phyloP scores from a whole-genome alignment of 768 basidiomycete genomes.

The Holtermanniella nyarrowii region DNA sequence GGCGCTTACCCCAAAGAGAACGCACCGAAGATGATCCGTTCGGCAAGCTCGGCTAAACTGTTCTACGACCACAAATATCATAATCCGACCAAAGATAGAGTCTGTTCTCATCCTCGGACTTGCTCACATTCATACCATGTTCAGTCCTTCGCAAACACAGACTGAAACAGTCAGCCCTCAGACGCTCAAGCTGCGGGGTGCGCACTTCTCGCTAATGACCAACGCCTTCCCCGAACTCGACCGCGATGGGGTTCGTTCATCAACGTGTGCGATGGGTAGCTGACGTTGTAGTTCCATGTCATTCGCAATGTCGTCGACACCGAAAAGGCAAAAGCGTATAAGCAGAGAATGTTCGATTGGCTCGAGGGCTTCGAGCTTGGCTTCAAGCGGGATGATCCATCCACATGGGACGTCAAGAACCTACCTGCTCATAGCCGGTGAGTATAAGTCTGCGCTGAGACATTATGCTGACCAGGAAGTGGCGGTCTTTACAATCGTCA shows the following conservation, averaged over 20 bases:
- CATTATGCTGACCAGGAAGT: too few relatives aligned
- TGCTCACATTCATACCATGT: too few relatives aligned
- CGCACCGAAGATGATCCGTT: too few relatives aligned
- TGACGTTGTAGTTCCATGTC: constrained; percentile 17
- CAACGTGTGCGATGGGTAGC: neutral
- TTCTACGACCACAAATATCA: too few relatives aligned
- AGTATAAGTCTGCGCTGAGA: too few relatives aligned
- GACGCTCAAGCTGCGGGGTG: constrained; percentile 9
- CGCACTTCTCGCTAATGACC: constrained; percentile 1
- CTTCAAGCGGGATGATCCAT: constrained; percentile 38
- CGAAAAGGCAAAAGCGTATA: constrained; percentile 27
- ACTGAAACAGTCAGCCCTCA: too few relatives aligned
- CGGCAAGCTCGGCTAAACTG: too few relatives aligned
- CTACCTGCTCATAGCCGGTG: constrained; percentile 31
- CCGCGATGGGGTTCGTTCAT: constrained; percentile 22
- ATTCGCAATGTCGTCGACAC: constrained; percentile 21
- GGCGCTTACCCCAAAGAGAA: too few relatives aligned
- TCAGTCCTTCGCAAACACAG: too few relatives aligned
- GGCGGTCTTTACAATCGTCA: constrained; percentile 22
- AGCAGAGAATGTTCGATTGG: constrained; percentile 30
- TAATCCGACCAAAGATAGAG: too few relatives aligned
- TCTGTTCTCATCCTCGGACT: too few relatives aligned
- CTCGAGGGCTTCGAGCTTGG: constrained; percentile 37
- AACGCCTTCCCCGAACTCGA: constrained; percentile 19
- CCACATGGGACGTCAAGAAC: constrained; percentile 34